phyloP scores from a whole-genome alignment of 2,329 filamentous ascomycete genomes.

The Phaeophleospora eucalypticola region DNA sequence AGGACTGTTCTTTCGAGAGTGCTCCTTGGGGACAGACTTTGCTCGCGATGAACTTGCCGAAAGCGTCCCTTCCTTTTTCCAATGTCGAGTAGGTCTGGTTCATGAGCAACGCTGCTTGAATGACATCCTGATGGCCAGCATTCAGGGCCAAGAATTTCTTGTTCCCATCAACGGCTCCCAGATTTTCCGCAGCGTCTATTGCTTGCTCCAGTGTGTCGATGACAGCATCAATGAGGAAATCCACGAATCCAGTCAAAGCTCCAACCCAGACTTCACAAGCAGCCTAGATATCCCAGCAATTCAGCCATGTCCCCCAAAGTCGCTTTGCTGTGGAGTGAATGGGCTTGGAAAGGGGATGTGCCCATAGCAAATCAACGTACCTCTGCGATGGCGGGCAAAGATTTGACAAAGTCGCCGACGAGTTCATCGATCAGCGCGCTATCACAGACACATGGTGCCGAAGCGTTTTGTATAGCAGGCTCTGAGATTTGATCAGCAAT shows the following conservation, averaged over 20 bases:
- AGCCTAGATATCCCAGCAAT: background rate
- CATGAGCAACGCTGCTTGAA: conserved; percentile 1
- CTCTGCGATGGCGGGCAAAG: background rate
- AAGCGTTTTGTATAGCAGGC: background rate
- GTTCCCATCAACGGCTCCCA: background rate
- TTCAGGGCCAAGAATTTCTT: background rate
- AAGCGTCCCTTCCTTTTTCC: conserved; percentile 1
- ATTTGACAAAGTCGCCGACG: background rate
- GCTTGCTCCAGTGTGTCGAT: conserved; percentile 2
- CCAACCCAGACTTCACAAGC: background rate
- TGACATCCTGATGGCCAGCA: background rate
- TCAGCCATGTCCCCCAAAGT: background rate
- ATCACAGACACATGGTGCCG: background rate
- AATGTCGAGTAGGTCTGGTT: background rate
- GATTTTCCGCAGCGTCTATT: background rate
- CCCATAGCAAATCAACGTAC: background rate
- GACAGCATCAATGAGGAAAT: background rate
- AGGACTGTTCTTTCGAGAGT: background rate
- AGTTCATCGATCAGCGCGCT: background rate
- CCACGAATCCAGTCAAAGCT: conserved; percentile 2
- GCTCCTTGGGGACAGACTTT: background rate
- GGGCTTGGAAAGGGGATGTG: background rate
- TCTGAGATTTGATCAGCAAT: background rate
- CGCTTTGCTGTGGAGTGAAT: background rate
- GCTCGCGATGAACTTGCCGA: conserved; percentile 1